Evolutionary conservation across 2,329 filamentous ascomycete genomes (phyloP), one percentile per base, ranked within the genome.

Genomic region (Niveomyces coronatus): DNA sequence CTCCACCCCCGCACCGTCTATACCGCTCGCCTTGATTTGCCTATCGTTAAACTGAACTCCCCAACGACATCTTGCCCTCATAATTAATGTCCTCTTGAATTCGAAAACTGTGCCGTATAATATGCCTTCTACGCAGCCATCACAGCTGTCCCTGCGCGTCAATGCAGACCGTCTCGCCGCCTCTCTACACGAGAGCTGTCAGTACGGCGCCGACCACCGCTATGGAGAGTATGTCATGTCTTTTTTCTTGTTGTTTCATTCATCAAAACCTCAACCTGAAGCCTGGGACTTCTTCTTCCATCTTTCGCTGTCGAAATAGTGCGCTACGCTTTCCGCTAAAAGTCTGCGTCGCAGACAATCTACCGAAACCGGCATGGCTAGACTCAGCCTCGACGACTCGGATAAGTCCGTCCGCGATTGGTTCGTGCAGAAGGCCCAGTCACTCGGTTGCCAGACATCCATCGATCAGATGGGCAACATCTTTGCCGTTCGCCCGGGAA

Each of bases 391-490:
- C n/a, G 79, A 80, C 4, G 76, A 88, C 51, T 65, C 76, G 9
- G 85, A 91, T 55, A 85, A 81, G 53, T 61, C 73, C 49, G 83
- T 71, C 14, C 74, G 85, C 30, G 75, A 84, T 55, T 91, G 85
- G 85, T 87, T 91, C 45, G 71, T 79, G 2, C 58, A 76, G 27
- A 79, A 76, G 2, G 76, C 75, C 1, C 60, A 73, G 50, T 64
- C 63, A 1, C 61, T 88, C 1, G 81, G 78, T 14, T 89, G 84
- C 57, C 65, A 67, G 4, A 67, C 84, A 11, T 79, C 70, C 0
- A 60, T 86, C 4, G 85, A 93, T 54, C 64, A 74, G 36, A 87
- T 91, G 79, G 85, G 85, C 14, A 91, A 91, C 48, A 82, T 52
- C 28, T 91, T 91, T 53, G 82, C 84, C 1, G 67, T 84, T 3